These are phyloP conservation scores for Pneumocystis canis DNA, from an alignment of 1,139 yeast species.

Conservation along the genomic window DNA sequence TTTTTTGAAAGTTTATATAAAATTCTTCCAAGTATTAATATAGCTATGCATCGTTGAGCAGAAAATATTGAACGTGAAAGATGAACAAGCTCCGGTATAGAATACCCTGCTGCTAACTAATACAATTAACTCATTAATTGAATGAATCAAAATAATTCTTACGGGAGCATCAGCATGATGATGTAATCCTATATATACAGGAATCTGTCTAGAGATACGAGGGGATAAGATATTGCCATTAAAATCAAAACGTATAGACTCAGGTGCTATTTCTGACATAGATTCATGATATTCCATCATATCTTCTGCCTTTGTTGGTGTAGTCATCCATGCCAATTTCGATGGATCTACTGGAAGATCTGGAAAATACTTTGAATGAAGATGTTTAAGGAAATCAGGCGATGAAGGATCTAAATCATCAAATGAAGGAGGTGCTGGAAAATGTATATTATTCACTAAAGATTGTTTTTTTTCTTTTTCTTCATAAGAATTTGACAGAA, in stretches of 20 bases:
- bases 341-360: constrained; percentile 71
- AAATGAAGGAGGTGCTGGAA: constrained; percentile 19
- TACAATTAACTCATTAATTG: not conserved
- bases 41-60: constrained; percentile 74
- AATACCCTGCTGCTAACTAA: constrained; percentile 71
- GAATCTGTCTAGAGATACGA: constrained; percentile 29
- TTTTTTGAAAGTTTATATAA: constrained; percentile 64
- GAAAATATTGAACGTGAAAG: constrained; percentile 65
- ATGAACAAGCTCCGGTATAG: constrained; percentile 67
- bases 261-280: constrained; percentile 25
- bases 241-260: constrained; percentile 71
- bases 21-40: constrained; percentile 75
- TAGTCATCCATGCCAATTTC: constrained; percentile 84
- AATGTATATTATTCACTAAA: constrained; percentile 15
- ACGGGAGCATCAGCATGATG: constrained; percentile 78
- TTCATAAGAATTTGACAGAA: constrained; percentile 2
- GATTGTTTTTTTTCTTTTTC: constrained; percentile 3
- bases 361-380: constrained; percentile 79
- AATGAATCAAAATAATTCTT: not conserved
- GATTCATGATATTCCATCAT: constrained; percentile 19
- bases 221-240: constrained; percentile 60
- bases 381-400: constrained; percentile 60
- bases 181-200: constrained; percentile 60
- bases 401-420: constrained; percentile 33
- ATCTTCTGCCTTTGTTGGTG: constrained; percentile 28